Conservation (phyloP, 768 basidiomycete species). For the Hygrophoropsis aurantiaca region DNA sequence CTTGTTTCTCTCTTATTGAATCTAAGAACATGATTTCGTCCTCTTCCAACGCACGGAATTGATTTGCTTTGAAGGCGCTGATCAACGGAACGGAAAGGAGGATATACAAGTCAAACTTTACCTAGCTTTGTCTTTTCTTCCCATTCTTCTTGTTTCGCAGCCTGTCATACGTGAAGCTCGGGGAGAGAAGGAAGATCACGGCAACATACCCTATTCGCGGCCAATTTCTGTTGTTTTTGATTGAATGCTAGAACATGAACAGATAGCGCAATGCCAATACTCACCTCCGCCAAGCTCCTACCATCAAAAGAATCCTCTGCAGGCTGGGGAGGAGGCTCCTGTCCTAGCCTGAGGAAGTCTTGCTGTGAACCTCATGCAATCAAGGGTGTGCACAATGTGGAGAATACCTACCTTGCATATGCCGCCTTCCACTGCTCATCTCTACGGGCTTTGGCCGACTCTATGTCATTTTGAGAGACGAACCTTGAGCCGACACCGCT, state of each 20-base stretch:
- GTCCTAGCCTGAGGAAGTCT: slow-evolving; percentile 60
- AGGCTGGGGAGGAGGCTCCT: slow-evolving; percentile 78
- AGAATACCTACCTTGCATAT: slow-evolving; percentile 64
- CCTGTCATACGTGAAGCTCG: slow-evolving; percentile 39
- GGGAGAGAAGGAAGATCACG: slow-evolving; percentile 1
- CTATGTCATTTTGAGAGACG: slow-evolving; percentile 77
- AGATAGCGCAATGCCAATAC: slow-evolving; percentile 23
- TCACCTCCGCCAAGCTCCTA: slow-evolving; percentile 84
- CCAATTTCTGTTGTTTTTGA: slow-evolving; percentile 64
- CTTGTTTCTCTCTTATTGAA: slow-evolving; percentile 73
- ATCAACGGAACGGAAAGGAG: slow-evolving; percentile 1
- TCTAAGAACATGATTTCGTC: slow-evolving; percentile 90
- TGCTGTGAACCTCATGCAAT: slow-evolving; percentile 4
- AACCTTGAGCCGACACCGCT: slow-evolving; percentile 82
- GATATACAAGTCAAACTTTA: slow-evolving; percentile 17
- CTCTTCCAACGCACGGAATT: slow-evolving; percentile 86
- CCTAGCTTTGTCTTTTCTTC: slow-evolving; percentile 84
- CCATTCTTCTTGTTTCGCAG: slow-evolving; percentile 92
- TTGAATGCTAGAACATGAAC: slow-evolving; percentile 8
- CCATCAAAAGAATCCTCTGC: slow-evolving; percentile 80
- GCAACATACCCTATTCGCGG: slow-evolving; percentile 74
- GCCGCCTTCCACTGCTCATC: slow-evolving; percentile 92
- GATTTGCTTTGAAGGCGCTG: slow-evolving; percentile 59
- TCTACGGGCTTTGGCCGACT: slow-evolving; percentile 63
- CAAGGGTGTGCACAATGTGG: no score